phyloP scores from a whole-genome alignment of 371 early-diverging fungal species.

The Lichtheimia ornata region DNA sequence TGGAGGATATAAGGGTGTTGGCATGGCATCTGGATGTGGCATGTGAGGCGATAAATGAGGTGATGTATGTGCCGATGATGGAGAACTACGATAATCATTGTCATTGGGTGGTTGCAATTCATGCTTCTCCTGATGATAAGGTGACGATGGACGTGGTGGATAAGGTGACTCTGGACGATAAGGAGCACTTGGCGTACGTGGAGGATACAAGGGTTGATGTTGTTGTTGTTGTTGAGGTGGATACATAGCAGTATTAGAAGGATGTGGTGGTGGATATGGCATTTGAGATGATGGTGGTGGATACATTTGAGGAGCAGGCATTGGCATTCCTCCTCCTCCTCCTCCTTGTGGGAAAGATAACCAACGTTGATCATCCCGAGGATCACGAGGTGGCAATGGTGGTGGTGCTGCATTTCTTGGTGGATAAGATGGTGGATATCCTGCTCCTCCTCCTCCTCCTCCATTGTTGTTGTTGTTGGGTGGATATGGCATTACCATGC shows the following conservation, averaged over 20 bases:
- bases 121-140: neutral
- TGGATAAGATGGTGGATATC: neutral
- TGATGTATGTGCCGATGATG: neutral
- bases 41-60: neutral
- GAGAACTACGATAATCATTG: no score
- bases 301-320: constrained; percentile 1
- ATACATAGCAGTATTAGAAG: neutral
- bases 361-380: neutral
- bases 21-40: neutral
- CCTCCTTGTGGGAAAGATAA: neutral
- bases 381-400: constrained; percentile 1
- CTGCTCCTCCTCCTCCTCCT: neutral
- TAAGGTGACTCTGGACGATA: constrained; percentile 1
- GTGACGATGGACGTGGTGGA: neutral
- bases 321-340: neutral
- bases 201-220: constrained; percentile 4
- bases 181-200: neutral
- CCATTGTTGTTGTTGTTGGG: neutral
- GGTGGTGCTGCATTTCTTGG: neutral
- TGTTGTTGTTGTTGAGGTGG: neutral
- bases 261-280: neutral
- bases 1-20: neutral
- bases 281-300: neutral
- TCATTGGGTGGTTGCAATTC: no score
- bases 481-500: neutral